These are phyloP conservation scores for Blastobotrys aristatus DNA, from an alignment of 1,139 yeast species.

Conservation along the genomic window DNA sequence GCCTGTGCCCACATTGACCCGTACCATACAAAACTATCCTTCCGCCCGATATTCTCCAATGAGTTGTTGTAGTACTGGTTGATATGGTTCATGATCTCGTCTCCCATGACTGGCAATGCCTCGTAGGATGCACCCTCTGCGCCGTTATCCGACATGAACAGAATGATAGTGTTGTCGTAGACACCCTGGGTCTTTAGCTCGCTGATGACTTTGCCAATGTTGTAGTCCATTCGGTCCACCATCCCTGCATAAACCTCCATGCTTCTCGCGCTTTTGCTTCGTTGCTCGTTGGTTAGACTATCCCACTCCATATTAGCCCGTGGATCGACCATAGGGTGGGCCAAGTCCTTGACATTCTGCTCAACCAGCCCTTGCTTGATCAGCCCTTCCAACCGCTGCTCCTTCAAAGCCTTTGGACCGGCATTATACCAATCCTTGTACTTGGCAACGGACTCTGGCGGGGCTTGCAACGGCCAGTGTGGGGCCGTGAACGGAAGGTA, in stretches of 20 bases:
- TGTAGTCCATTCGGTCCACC: slow-evolving; percentile 50
- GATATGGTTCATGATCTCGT: neutral
- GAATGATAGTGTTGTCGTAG: slow-evolving; percentile 48
- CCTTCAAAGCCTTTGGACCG: slow-evolving; percentile 47
- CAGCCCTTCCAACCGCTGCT: slow-evolving; percentile 41
- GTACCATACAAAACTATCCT: slow-evolving; percentile 47
- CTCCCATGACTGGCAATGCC: slow-evolving; percentile 41
- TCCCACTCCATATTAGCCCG: slow-evolving; percentile 42
- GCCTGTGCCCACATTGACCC: slow-evolving; percentile 62
- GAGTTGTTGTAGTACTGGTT: slow-evolving; percentile 41
- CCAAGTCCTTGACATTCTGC: slow-evolving; percentile 41
- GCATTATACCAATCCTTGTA: slow-evolving; percentile 47
- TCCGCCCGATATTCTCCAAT: slow-evolving; percentile 45
- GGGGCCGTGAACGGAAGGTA: slow-evolving; percentile 54
- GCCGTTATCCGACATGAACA: slow-evolving; percentile 57
- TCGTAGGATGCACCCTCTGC: slow-evolving; percentile 57
- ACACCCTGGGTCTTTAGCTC: slow-evolving; percentile 40
- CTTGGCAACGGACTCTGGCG: slow-evolving; percentile 42
- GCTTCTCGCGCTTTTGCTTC: slow-evolving; percentile 37
- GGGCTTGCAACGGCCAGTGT: slow-evolving; percentile 61
- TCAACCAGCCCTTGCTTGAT: slow-evolving; percentile 43
- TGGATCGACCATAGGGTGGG: slow-evolving; percentile 1
- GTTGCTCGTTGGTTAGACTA: slow-evolving; percentile 39
- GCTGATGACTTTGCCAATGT: slow-evolving; percentile 45
- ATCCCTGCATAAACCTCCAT: slow-evolving; percentile 58